These are phyloP conservation scores for Podaxis carcinomalis DNA, from an alignment of 768 basidiomycete species.

Conservation along the genomic window DNA sequence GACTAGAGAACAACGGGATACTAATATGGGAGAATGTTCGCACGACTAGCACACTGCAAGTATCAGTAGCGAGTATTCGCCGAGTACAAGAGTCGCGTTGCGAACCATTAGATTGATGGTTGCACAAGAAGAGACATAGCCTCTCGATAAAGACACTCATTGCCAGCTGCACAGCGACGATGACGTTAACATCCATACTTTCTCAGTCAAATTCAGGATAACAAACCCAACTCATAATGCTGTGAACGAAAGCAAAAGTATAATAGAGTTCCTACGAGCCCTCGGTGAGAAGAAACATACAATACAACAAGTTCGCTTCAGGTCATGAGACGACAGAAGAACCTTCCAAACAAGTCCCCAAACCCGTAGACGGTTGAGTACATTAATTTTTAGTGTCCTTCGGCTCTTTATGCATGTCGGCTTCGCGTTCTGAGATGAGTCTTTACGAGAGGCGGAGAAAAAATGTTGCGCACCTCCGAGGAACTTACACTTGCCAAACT, in stretches of 20 bases:
- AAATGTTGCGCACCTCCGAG: conserved; percentile 41
- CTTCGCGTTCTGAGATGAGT: conserved; percentile 19
- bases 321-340: not conserved
- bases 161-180: too few species aligned
- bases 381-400: conserved; percentile 7
- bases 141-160: too few species aligned
- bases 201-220: too few species aligned
- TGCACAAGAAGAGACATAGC: not conserved
- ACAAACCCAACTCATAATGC: not conserved
- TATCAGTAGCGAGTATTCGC: not conserved
- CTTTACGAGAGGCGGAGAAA: conserved; percentile 13
- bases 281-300: too few species aligned
- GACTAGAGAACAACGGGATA: not conserved
- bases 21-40: not conserved
- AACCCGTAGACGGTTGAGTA: not conserved
- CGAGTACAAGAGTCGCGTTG: not conserved
- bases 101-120: not conserved
- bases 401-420: conserved; percentile 38
- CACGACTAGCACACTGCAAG: not conserved
- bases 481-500: conserved; percentile 59
- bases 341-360: not conserved
- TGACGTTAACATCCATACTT: too few species aligned
- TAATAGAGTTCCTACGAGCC: not conserved
- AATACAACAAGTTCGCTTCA: too few species aligned
- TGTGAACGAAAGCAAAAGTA: not conserved